Percentiles rank a stretch among this genome's conserved stretches.
Evolutionary conservation across 441 rosid species (phyloP).

Genomic region (Corymbia calophylla): DNA sequence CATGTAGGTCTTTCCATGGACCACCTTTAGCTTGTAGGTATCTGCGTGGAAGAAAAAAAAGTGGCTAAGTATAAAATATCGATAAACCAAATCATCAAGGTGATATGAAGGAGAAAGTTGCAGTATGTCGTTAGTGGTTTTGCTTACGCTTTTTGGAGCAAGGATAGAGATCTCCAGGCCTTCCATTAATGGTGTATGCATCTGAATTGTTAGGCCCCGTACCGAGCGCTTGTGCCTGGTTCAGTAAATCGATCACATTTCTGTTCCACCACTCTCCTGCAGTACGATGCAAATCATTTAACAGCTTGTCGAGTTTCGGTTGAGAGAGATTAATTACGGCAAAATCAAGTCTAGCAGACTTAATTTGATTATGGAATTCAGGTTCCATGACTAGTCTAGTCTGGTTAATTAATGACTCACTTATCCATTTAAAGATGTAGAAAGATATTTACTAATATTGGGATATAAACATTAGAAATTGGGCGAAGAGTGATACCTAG

Average conservation of each 20-base stretch:
- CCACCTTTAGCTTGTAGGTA: background rate
- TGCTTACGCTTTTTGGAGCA: background rate
- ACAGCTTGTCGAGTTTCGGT: background rate
- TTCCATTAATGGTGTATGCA: background rate
- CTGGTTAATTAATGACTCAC: background rate
- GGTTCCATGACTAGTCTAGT: background rate
- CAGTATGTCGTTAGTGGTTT: background rate
- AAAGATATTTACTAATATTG: background rate
- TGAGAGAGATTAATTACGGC: background rate
- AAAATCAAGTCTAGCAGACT: background rate
- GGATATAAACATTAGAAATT: background rate
- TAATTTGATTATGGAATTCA: background rate
- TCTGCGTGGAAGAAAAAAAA: background rate
- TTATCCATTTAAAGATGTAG: background rate
- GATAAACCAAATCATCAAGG: background rate
- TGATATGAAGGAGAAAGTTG: background rate
- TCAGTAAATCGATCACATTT: background rate
- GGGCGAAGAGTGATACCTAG: slow-evolving; percentile 31
- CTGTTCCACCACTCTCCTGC: background rate
- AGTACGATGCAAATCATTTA: background rate
- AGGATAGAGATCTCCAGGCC: background rate
- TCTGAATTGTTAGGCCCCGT: background rate
- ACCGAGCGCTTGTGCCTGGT: background rate
- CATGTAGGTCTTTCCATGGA: background rate
- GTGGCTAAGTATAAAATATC: background rate